Percentiles rank a stretch among this genome's conserved stretches.
Evolutionary conservation across 2,329 filamentous ascomycete genomes (phyloP).

Genomic region (Mycosphaerelloides madeirae): DNA sequence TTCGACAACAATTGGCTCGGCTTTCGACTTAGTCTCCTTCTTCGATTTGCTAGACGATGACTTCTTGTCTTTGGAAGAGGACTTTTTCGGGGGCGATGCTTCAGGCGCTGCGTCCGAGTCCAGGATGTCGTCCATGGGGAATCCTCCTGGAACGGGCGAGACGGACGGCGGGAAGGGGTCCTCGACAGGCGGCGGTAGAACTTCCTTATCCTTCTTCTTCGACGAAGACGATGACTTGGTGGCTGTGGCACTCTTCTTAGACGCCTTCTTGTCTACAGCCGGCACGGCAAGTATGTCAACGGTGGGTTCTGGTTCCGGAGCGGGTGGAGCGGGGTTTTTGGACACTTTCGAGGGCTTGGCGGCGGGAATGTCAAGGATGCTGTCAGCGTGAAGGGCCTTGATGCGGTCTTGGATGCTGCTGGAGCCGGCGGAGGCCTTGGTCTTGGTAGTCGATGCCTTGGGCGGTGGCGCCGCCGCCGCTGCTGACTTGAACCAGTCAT

Average conservation of each 20-base stretch:
- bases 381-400: conserved; percentile 40
- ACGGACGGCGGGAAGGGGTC: conserved; percentile 13
- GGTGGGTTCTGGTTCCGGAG: conserved; percentile 20
- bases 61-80: conserved; percentile 23
- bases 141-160: conserved; percentile 43
- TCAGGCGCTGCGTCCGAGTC: conserved; percentile 22
- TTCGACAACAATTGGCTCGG: conserved; percentile 32
- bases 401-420: conserved; percentile 51
- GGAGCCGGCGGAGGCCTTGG: conserved; percentile 41
- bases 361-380: conserved; percentile 35
- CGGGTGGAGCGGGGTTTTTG: conserved; percentile 31
- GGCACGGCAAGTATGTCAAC: conserved; percentile 19
- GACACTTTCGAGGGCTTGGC: conserved; percentile 24
- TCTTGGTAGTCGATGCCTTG: conserved; percentile 38
- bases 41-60: conserved; percentile 18
- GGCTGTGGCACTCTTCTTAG: conserved; percentile 19
- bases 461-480: conserved; percentile 34
- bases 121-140: conserved; percentile 42
- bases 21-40: conserved; percentile 36
- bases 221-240: conserved; percentile 18
- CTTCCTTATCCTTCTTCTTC: conserved; percentile 18
- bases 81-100: conserved; percentile 18
- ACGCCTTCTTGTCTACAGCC: conserved; percentile 23
- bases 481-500: conserved; percentile 35
- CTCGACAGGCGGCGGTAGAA: conserved; percentile 11